Evolutionary conservation across 306 rosid genomes (phyloP).

Genomic region (Ormosia emarginata): DNA sequence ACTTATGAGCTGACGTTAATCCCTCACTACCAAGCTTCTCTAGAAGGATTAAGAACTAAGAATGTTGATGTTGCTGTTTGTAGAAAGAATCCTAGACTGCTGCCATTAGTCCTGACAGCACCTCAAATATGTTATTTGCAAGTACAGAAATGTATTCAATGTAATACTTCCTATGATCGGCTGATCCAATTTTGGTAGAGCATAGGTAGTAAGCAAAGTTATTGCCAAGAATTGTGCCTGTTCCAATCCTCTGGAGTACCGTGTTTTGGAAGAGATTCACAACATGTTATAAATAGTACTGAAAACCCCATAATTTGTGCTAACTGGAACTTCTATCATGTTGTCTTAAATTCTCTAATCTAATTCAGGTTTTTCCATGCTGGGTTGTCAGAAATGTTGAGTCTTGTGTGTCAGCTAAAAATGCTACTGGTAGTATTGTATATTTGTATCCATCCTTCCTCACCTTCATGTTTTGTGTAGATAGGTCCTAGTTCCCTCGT

Average conservation of each 20-base stretch:
- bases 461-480: background rate
- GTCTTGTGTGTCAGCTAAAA: background rate
- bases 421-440: background rate
- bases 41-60: background rate
- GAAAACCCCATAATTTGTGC: background rate
- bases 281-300: background rate
- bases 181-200: background rate
- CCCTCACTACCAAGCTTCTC: background rate
- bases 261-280: slow-evolving; percentile 4
- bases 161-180: background rate
- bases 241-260: background rate
- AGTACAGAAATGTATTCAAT: background rate
- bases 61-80: background rate
- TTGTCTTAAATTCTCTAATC: background rate
- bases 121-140: background rate
- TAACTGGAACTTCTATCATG: background rate
- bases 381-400: background rate
- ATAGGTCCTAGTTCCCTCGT: background rate
- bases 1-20: background rate
- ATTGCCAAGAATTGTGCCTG: background rate
- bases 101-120: background rate
- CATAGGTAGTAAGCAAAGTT: background rate
- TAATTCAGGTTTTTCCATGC: background rate
- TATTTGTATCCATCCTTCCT: background rate
- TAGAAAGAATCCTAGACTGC: background rate